Evolutionary conservation across 495 filamentous ascomycete genomes (phyloP), one percentile per base, ranked within the genome.

Genomic region (Daldinia decipiens): DNA sequence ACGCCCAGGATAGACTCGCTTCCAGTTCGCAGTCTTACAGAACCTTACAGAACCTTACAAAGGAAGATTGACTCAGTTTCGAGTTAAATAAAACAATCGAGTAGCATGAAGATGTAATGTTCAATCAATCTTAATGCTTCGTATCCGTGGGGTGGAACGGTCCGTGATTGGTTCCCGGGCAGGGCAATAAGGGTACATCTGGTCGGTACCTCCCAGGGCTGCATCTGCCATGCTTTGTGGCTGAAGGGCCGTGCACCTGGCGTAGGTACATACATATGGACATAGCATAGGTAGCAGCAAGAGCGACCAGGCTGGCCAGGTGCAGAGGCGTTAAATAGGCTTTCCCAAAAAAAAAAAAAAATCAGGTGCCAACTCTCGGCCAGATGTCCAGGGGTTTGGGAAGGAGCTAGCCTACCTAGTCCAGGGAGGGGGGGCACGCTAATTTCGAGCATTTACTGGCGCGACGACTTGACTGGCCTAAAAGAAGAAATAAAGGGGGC

Each of bases 401-500:
- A 45, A 59, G 27, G 39, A 45, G 26, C 34, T 63, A 39, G n/a
- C 43, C 43, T 56, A 12, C 31, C 15, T 17, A 56, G 36, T 36
- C 34, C 12, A 36, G 19, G 39, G 32, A 59, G 51, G 26, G 50
- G 65, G 64, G 50, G n/a, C n/a, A 26, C 59, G 50, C 60, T 68
- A 73, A 68, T 68, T 68, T 68, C 50, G 26, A 68, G 61, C 65
- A 62, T 62, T 65, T 38, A 59, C 60, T 73, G 65, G 65, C 65
- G 61, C 56, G 64, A 72, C 69, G 24, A 47, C 24, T 55, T 64
- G 59, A 71, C 55, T 71, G 53, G 19, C 56, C 62, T 65, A 66
- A 66, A 72, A 64, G 64, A 67, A 72, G 53, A 72, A 58, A 72
- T 62, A 67, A 72, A 67, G 59, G 69, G 68, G 63, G 50, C 53